phyloP scores from a whole-genome alignment of 176 grass and related monocot genomes.

The Zizania latifolia region DNA sequence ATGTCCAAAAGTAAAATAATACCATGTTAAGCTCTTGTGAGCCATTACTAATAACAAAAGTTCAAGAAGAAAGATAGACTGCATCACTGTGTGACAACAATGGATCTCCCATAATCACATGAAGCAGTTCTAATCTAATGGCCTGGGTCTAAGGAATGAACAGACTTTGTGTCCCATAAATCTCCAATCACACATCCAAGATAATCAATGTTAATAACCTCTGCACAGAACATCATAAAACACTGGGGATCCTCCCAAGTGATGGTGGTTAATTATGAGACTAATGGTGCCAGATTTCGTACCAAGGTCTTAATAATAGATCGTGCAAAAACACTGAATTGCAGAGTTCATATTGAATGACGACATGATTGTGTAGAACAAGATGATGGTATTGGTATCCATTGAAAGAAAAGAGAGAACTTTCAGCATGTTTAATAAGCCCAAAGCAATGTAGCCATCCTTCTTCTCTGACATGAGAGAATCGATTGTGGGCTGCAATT shows the following conservation, averaged over 20 bases:
- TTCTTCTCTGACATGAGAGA: background rate
- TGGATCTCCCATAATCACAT: background rate
- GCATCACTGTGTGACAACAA: slow-evolving; percentile 8
- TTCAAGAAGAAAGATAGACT: background rate
- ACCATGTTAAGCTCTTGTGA: background rate
- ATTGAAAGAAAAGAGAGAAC: background rate
- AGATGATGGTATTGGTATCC: background rate
- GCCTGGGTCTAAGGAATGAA: background rate
- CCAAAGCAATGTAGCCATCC: background rate
- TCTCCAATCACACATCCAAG: background rate
- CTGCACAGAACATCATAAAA: background rate
- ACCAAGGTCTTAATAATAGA: background rate
- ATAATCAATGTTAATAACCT: background rate
- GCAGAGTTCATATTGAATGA: background rate
- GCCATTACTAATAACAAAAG: background rate
- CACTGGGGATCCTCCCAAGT: background rate
- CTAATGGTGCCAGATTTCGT: background rate
- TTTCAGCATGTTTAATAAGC: background rate
- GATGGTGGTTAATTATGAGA: background rate
- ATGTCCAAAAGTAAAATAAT: background rate
- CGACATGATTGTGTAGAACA: background rate
- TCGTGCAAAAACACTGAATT: background rate
- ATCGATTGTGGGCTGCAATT: background rate
- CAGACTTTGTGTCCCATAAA: background rate
- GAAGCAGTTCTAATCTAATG: background rate